phyloP scores from a whole-genome alignment of 495 filamentous ascomycete genomes.

The Aspergillus bridgeri region DNA sequence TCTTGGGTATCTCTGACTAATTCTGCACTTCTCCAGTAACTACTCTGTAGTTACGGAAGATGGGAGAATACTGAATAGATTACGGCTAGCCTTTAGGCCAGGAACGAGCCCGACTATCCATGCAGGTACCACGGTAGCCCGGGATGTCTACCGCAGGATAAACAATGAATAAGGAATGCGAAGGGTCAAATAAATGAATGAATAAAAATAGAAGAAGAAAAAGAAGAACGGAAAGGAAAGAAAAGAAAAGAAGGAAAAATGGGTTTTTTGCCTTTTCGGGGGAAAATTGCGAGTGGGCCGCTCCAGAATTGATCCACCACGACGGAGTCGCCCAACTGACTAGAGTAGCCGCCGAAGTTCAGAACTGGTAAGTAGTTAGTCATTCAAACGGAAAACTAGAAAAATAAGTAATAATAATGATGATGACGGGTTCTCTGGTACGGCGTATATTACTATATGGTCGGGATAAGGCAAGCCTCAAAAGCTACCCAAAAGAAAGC shows the following conservation, averaged over 20 bases:
- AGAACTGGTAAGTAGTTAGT: background rate
- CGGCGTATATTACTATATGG: too few relatives aligned
- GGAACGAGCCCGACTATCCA: background rate
- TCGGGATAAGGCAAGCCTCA: too few relatives aligned
- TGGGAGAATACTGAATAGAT: too few relatives aligned
- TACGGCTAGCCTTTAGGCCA: background rate
- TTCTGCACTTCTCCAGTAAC: background rate
- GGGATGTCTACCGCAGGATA: background rate
- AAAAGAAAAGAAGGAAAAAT: background rate
- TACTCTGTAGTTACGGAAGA: background rate
- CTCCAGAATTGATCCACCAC: background rate
- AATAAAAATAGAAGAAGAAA: too few relatives aligned
- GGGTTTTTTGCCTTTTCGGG: background rate
- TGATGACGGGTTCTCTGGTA: too few relatives aligned
- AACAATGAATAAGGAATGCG: too few relatives aligned
- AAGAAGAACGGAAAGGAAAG: background rate
- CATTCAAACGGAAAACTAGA: too few relatives aligned
- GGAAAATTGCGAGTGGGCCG: background rate
- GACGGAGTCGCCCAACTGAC: background rate
- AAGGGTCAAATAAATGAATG: too few relatives aligned
- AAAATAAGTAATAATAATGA: too few relatives aligned
- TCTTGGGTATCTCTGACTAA: background rate
- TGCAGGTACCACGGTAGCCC: slow-evolving; percentile 11
- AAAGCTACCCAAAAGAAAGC: background rate
- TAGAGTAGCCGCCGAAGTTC: slow-evolving; percentile 6